Base-by-base conservation (phyloP, 2,329 filamentous ascomycete genomes). In the Penicillium thymicola region DNA sequence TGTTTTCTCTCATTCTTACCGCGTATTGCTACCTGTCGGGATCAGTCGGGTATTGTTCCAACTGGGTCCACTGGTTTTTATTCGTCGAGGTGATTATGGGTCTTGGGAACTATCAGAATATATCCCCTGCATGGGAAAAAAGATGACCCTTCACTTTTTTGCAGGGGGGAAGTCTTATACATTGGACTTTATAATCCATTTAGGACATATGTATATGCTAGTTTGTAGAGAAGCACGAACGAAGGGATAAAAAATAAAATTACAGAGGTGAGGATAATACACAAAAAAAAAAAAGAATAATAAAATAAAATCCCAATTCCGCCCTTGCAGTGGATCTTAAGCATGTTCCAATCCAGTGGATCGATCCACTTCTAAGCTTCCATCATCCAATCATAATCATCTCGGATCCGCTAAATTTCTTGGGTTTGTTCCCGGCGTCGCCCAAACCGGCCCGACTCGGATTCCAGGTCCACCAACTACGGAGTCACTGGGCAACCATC, bases 391-490 rank as follows among this genome's bases (percentile, higher is more conserved):
- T 66, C 34, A 65, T 55, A 57, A 55, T 32, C 11, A 5, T 4
- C 14, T 56, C 48, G 50, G 61, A n/a, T 18, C 47, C 27, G 34
- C 43, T 48, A 45, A 25, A 34, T 55, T 57, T 60, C 61, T 61
- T 61, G 60, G 59, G 61, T 57, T 55, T 9, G 43, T 57, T 66
- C 63, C 60, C 64, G 64, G 64, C 53, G 55, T 59, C 49, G 43
- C 54, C 63, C 55, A 65, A 65, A 65, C 59, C 64, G 64, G 64
- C 63, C 64, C 64, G 64, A 66, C 50, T 66, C 64, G 64, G 64
- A 66, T 65, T 65, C 57, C 57, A 63, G 57, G 46, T 57, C 63
- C 63, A 65, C 64, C 59, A 65, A 48, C 53, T 48, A 58, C 50
- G 44, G 55, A 55, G 46, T 64, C 48, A 66, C 63, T 65, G 64